phyloP scores from a whole-genome alignment of 306 rosid genomes.

The Canavalia ensiformis region DNA sequence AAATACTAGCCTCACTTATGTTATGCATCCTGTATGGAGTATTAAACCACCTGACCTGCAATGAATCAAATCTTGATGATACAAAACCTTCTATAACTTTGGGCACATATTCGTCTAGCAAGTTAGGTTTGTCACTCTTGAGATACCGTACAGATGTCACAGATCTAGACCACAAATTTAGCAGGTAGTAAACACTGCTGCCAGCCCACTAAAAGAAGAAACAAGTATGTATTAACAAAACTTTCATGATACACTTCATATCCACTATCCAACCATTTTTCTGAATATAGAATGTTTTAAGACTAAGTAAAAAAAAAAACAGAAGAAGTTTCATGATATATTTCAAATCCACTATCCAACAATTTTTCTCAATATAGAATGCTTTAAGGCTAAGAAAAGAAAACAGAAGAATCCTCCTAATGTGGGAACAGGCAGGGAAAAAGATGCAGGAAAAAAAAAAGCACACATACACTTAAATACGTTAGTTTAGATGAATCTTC shows the following conservation, averaged over 20 bases:
- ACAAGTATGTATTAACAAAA: slow-evolving; percentile 36
- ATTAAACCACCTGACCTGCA: slow-evolving; percentile 52
- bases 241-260: neutral
- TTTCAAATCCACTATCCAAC: no score
- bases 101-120: slow-evolving; percentile 59
- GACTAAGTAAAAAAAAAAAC: no score
- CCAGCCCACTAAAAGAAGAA: slow-evolving; percentile 62
- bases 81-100: slow-evolving; percentile 60
- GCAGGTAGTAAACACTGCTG: slow-evolving; percentile 61
- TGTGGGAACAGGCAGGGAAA: slow-evolving; percentile 1
- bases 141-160: slow-evolving; percentile 56
- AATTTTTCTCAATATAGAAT: no score
- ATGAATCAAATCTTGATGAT: slow-evolving; percentile 59
- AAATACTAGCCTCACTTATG: neutral
- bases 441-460: neutral
- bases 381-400: neutral
- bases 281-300: no score
- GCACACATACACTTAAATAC: neutral
- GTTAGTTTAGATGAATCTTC: slow-evolving; percentile 10
- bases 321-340: no score
- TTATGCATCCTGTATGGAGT: neutral
- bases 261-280: neutral
- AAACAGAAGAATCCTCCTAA: neutral
- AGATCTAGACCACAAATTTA: slow-evolving; percentile 59
- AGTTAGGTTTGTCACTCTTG: slow-evolving; percentile 59